Evolutionary conservation across 768 basidiomycete species (phyloP).

Genomic region (Chalciporus chontae): DNA sequence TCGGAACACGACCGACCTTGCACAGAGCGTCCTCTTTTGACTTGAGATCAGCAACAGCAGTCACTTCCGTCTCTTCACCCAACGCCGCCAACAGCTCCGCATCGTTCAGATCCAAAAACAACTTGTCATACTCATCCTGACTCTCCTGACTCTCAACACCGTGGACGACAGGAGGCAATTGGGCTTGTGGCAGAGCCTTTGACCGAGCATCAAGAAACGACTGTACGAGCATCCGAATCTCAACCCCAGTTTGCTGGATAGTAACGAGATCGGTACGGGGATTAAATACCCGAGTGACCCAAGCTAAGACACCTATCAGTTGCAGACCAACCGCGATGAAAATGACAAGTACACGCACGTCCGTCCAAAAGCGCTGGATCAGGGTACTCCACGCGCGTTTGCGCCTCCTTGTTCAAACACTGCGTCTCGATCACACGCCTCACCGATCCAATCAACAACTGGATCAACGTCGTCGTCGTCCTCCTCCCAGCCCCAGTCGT

Average conservation of each 20-base stretch:
- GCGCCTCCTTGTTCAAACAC: slow-evolving; percentile 36
- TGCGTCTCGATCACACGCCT: slow-evolving; percentile 46
- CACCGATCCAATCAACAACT: slow-evolving; percentile 54
- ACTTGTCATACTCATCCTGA: slow-evolving; percentile 68
- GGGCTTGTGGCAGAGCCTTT: slow-evolving; percentile 41
- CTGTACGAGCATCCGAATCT: slow-evolving; percentile 56
- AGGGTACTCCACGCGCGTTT: slow-evolving; percentile 47
- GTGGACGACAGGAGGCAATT: slow-evolving; percentile 24
- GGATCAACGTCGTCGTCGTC: slow-evolving; percentile 39
- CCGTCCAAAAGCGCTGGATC: slow-evolving; percentile 56
- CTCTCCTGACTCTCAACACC: slow-evolving; percentile 57
- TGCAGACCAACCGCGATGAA: background rate
- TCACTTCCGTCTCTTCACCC: slow-evolving; percentile 31
- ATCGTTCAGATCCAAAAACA: slow-evolving; percentile 61
- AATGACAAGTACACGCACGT: slow-evolving; percentile 35
- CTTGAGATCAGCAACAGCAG: slow-evolving; percentile 29
- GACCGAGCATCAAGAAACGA: slow-evolving; percentile 59
- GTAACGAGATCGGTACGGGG: slow-evolving; percentile 42
- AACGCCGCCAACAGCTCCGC: slow-evolving; percentile 56
- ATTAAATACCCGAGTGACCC: slow-evolving; percentile 50
- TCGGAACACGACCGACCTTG: slow-evolving; percentile 36
- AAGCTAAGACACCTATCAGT: slow-evolving; percentile 40
- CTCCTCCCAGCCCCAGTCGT: slow-evolving; percentile 20
- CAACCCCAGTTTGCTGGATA: slow-evolving; percentile 42
- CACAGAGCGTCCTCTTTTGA: slow-evolving; percentile 47